phyloP scores from a whole-genome alignment of 805 yeast genomes.

The Starmerella sirachaensis region DNA sequence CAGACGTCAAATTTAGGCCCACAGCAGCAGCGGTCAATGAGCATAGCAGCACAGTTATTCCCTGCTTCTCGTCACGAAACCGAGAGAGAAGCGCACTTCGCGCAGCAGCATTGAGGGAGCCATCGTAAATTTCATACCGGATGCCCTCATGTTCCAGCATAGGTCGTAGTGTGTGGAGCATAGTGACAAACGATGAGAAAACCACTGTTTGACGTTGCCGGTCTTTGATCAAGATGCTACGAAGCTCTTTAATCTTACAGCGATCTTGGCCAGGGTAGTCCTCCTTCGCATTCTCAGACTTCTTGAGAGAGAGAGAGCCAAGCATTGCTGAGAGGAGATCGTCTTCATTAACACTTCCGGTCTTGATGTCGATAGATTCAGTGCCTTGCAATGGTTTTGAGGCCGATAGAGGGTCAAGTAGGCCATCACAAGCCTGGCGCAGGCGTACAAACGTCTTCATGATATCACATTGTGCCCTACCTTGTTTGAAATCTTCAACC shows the following conservation, averaged over 20 bases:
- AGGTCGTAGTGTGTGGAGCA: conserved; percentile 28
- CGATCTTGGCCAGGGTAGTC: conserved; percentile 8
- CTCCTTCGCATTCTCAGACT: not conserved
- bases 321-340: conserved; percentile 8
- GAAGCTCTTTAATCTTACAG: conserved; percentile 29
- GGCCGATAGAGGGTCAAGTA: no score
- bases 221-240: conserved; percentile 29
- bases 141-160: conserved; percentile 27
- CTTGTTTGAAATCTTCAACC: no score
- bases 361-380: not conserved
- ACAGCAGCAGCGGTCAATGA: conserved; percentile 37
- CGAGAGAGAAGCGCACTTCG: conserved; percentile 27
- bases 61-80: conserved; percentile 24
- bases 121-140: conserved; percentile 30
- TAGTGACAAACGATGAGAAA: conserved; percentile 35
- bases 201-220: conserved; percentile 34
- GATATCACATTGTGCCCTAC: not conserved
- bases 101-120: conserved; percentile 26
- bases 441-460: conserved; percentile 10
- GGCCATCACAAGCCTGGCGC: conserved; percentile 19
- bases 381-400: no score
- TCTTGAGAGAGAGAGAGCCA: not conserved
- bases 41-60: conserved; percentile 30
- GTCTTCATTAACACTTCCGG: not conserved
- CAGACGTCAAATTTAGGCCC: conserved; percentile 35